Evolutionary conservation across 129 eudicot genomes (phyloP), one percentile per base, ranked within the genome.

Genomic region (Artemisia tridentata): DNA sequence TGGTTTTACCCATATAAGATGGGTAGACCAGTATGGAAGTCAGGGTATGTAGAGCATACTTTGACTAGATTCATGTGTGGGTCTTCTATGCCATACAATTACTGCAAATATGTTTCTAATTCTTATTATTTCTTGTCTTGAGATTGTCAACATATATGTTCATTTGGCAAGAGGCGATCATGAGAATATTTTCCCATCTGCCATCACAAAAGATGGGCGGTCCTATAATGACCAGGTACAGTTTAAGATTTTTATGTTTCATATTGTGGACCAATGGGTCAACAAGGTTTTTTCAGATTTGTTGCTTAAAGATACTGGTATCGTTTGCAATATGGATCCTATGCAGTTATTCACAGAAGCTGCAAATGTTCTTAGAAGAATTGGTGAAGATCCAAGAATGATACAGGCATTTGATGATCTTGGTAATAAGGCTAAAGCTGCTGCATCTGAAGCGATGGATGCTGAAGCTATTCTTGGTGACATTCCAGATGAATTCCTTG

Each of bases 401-500:
- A 83, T 87, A 68, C 86, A 82, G 20, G 96, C 87, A 56, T 92
- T 92, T 68, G 75, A 89, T 29, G 92, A 87, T 73, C 96, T 89
- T 68, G 98, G 96, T 53, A 70, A 43, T 68, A 89, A 89, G 67
- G 87, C 98, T 57, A 87, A 82, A 85, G 75, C 79, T 76, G 98
- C 98, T 63, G 96, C 98, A 73, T 76, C 88, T 1, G 96, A 89
- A 75, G 98, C 98, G 66, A 71, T 87, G 96, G 98, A 89, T 60
- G 88, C 96, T 48, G 96, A 92, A 77, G 95, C 95, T 66, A 81
- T 84, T 74, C 95, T 92, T 27, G 98, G 98, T 47, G 98, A 92
- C 60, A 89, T 92, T 67, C 96, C 98, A 0, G 98, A 92, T 72
- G 98, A 92, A 83, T 92, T 92, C 79, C 89, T 92, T 63, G 98